A percentile compares a stretch with the other conserved stretches of the same genome.
Evolutionary conservation across 495 filamentous ascomycete genomes (phyloP).

Genomic region (Viridothelium virens): DNA sequence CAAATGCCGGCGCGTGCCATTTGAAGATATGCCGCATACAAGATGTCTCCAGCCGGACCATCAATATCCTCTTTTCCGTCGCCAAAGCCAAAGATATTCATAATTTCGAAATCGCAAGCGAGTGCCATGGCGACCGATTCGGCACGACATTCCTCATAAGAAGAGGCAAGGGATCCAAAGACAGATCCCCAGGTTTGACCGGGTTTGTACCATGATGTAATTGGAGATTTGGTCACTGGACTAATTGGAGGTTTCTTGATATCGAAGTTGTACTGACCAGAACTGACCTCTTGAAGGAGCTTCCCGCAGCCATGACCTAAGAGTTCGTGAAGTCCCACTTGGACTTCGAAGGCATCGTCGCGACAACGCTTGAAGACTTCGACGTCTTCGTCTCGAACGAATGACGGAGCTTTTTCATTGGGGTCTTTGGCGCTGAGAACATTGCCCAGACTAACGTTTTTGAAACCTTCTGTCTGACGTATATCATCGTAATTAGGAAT

Average conservation of each 20-base stretch:
- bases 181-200: constrained; percentile 91
- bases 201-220: constrained; percentile 83
- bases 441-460: constrained; percentile 91
- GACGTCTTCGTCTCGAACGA: constrained; percentile 67
- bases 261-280: constrained; percentile 83
- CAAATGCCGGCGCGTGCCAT: constrained; percentile 87
- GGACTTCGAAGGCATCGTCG: constrained; percentile 84
- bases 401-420: constrained; percentile 76
- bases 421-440: constrained; percentile 83
- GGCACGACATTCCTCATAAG: constrained; percentile 77
- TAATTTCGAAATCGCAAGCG: constrained; percentile 76
- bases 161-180: constrained; percentile 75
- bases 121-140: constrained; percentile 93
- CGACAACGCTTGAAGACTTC: constrained; percentile 70
- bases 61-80: constrained; percentile 63
- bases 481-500: constrained; percentile 93
- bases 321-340: constrained; percentile 91
- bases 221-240: constrained; percentile 66
- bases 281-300: constrained; percentile 77
- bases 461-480: constrained; percentile 89
- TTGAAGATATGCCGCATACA: constrained; percentile 75
- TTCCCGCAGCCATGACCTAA: constrained; percentile 96
- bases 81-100: constrained; percentile 87
- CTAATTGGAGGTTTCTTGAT: constrained; percentile 66
- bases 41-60: constrained; percentile 70